Percentiles rank a stretch among this genome's conserved stretches.
These are phyloP conservation scores for Pythium sukuiense DNA, from an alignment of 352 stramenopile genomes.

Conservation along the genomic window DNA sequence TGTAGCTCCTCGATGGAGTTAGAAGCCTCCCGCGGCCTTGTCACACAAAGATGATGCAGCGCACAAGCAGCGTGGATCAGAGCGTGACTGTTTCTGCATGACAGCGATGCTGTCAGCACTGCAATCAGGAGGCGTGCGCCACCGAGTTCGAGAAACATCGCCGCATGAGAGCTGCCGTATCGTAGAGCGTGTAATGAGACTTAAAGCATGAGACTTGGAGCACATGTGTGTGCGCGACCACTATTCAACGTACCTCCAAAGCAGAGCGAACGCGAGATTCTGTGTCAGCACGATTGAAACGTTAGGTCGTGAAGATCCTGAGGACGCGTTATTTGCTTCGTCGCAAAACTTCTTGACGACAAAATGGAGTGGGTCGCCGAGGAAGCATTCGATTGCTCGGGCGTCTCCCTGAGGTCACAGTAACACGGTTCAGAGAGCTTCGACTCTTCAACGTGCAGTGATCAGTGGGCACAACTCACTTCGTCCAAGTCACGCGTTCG, in stretches of 20 bases:
- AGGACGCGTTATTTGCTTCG: neutral
- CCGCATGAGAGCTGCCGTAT: slow-evolving; percentile 4
- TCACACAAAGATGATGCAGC: slow-evolving; percentile 12
- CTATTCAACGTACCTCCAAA: slow-evolving; percentile 10
- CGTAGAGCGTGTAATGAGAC: neutral
- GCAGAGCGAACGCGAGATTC: slow-evolving; percentile 12
- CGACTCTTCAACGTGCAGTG: neutral
- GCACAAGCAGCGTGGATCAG: neutral
- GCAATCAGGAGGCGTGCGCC: neutral
- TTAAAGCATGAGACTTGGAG: neutral
- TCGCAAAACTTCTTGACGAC: slow-evolving; percentile 15
- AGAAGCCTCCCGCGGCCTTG: neutral
- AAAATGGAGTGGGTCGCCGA: slow-evolving; percentile 11
- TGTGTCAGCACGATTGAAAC: neutral
- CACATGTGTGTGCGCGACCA: neutral
- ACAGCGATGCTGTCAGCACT: neutral
- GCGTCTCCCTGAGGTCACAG: slow-evolving; percentile 7
- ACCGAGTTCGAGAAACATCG: neutral
- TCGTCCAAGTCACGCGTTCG: slow-evolving; percentile 4
- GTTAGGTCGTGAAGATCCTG: neutral
- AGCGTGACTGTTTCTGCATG: neutral
- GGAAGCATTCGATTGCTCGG: slow-evolving; percentile 1
- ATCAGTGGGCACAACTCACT: neutral
- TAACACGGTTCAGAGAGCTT: neutral
- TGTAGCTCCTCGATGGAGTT: neutral